A percentile compares a stretch with the other conserved stretches of the same genome.
phyloP scores from a whole-genome alignment of 164 flowering plant species.

The Kingdonia uniflora region DNA sequence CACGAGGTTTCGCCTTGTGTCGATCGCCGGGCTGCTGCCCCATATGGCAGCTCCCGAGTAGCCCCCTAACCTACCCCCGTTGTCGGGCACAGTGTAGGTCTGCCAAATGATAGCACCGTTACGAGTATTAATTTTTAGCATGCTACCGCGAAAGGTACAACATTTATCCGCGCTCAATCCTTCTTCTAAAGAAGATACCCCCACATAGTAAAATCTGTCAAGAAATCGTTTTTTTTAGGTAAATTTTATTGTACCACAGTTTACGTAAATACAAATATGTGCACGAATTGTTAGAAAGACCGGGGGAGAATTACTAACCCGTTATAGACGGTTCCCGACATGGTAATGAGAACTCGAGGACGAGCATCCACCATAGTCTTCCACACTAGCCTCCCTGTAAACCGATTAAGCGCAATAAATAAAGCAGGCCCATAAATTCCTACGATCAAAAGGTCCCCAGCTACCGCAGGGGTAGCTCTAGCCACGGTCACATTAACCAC shows the following conservation, averaged over 20 bases:
- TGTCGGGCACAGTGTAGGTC: conserved; percentile 33
- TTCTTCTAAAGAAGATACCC: conserved; percentile 34
- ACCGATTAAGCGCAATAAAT: conserved; percentile 28
- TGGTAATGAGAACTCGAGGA: conserved; percentile 18
- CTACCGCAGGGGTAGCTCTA: conserved; percentile 33
- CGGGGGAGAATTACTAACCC: conserved; percentile 25
- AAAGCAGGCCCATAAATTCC: conserved; percentile 41
- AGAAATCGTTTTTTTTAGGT: no score
- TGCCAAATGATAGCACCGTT: conserved; percentile 30
- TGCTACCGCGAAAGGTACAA: conserved; percentile 40
- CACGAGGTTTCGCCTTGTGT: conserved; percentile 20
- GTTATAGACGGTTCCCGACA: conserved; percentile 26
- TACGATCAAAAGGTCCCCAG: conserved; percentile 27
- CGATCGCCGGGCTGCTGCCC: conserved; percentile 56
- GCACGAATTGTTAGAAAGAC: no score
- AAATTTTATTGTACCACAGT: no score
- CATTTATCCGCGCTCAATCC: conserved; percentile 19
- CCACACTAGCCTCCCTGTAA: conserved; percentile 31
- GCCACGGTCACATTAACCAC: conserved; percentile 17
- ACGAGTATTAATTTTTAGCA: conserved; percentile 25
- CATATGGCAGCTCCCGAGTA: conserved; percentile 47
- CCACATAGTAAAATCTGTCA: conserved; percentile 27
- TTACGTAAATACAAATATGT: no score
- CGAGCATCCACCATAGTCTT: conserved; percentile 12
- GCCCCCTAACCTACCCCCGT: conserved; percentile 25